Base-by-base conservation (phyloP, 2,329 filamentous ascomycete genomes). In the Colletotrichum melonis region DNA sequence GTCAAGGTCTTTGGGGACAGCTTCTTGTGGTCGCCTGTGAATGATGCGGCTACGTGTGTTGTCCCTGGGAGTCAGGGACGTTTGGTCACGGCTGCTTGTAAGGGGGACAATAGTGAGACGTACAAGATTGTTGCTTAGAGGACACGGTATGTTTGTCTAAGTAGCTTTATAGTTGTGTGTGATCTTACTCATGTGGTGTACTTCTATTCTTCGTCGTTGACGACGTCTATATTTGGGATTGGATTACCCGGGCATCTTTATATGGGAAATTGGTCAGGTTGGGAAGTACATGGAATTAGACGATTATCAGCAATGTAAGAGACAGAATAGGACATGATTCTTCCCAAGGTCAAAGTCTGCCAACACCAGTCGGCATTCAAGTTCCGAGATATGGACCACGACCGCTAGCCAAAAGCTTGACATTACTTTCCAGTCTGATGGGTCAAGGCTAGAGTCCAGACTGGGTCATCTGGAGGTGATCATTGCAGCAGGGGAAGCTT, bases 1-100 rank as follows among this genome's bases (percentile, higher is more conserved):
- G 84, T 89, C 73, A 84, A 84, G 1, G 89, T 87, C 71, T 81
- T 80, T 26, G 79, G 79, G 2, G 82, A 80, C 69, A 70, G 68
- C 49, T 83, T 90, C 49, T 79, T 84, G 0, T 82, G 89, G 26
- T 82, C 85, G 11, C 88, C 88, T 0, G 78, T 80, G 22, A 87
- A 84, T 66, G 85, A 84, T 67, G 80, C 81, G 26, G 84, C 83
- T 63, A 84, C 82, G 3, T 89, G 87, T 72, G 78, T 88, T 54
- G 78, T 86, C 5, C 78, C 82, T 24, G 84, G 84, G 12, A 75
- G 79, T 11, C 57, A 66, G 59, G 81, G 78, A 7, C 78, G 80
- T 5, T 76, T 83, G 54, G 79, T 78, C 46, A 79, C 81, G 16
- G 77, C 78, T 7, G 74, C 78, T 4, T 84, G 82, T 65, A 73